Percentiles rank a stretch among this genome's conserved stretches.
These are phyloP conservation scores for Talaromyces liani DNA, from an alignment of 495 filamentous ascomycete species.

Conservation along the genomic window DNA sequence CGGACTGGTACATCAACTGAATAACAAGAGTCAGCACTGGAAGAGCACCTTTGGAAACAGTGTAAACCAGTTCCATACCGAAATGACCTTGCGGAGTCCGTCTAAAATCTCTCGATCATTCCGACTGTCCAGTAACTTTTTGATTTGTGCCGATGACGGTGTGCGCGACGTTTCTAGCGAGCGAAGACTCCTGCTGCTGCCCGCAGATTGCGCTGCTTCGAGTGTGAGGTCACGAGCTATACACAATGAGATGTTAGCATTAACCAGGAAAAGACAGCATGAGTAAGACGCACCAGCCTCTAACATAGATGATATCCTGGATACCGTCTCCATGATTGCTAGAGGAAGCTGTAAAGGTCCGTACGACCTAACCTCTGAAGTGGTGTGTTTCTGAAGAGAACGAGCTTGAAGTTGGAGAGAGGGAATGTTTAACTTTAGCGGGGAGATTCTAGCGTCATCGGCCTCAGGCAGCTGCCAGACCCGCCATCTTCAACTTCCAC, in stretches of 20 bases:
- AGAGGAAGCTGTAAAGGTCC: conserved; percentile 4
- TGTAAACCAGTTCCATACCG: conserved; percentile 47
- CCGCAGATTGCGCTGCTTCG: conserved; percentile 82
- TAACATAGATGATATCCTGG: conserved; percentile 83
- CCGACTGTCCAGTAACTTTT: conserved; percentile 89
- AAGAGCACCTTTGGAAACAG: no score
- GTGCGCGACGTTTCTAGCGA: conserved; percentile 35
- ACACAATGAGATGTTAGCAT: conserved; percentile 9
- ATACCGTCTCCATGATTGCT: conserved; percentile 83
- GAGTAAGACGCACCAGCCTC: conserved; percentile 64
- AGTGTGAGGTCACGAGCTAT: conserved; percentile 91
- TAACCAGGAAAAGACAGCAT: background rate
- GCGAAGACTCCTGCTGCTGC: conserved; percentile 34
- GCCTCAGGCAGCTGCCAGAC: background rate
- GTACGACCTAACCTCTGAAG: background rate
- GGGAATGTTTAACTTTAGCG: background rate
- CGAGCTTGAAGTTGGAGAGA: background rate
- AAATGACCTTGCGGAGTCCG: conserved; percentile 81
- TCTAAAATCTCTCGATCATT: conserved; percentile 91
- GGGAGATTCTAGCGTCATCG: background rate
- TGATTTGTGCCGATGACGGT: conserved; percentile 58
- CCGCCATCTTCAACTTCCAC: background rate
- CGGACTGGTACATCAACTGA: conserved; percentile 87
- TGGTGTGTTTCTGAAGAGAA: background rate
- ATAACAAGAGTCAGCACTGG: background rate